phyloP scores from a whole-genome alignment of 306 rosid species.

The Trichosanthes cucumerina region DNA sequence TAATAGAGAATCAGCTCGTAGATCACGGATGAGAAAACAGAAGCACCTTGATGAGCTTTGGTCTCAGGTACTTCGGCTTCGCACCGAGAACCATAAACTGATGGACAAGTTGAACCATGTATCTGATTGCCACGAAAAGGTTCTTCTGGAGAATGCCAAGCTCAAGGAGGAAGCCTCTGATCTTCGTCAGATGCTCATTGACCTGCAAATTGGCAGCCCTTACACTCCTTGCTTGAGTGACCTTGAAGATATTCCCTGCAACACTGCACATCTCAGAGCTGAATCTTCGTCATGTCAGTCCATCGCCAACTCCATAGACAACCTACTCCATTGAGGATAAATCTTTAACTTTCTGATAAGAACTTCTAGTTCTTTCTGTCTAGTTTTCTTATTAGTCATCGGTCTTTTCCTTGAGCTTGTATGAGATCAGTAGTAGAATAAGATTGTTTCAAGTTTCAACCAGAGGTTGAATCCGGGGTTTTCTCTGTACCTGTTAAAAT shows the following conservation, averaged over 20 bases:
- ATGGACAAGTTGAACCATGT: constrained; percentile 54
- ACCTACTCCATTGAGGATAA: constrained; percentile 30
- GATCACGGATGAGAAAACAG: constrained; percentile 93
- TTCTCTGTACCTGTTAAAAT: not conserved
- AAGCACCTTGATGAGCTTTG: constrained; percentile 87
- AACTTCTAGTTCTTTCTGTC: constrained; percentile 16
- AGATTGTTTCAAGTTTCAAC: not conserved
- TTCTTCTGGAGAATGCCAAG: constrained; percentile 49
- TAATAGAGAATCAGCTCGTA: constrained; percentile 78
- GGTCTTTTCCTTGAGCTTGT: constrained; percentile 10
- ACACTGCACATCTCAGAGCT: constrained; percentile 36
- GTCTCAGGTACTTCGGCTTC: constrained; percentile 86
- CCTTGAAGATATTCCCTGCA: constrained; percentile 40
- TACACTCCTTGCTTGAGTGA: constrained; percentile 25
- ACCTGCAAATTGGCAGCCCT: constrained; percentile 52
- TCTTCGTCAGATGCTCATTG: constrained; percentile 59
- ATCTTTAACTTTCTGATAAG: constrained; percentile 17
- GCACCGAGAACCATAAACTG: constrained; percentile 69
- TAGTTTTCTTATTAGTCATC: constrained; percentile 18
- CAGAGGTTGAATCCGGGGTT: not conserved
- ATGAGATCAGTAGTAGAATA: constrained; percentile 7
- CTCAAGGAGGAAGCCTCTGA: constrained; percentile 61
- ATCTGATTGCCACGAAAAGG: constrained; percentile 53
- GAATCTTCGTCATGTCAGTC: constrained; percentile 36
- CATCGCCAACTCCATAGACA: constrained; percentile 20